These are phyloP conservation scores for Pseudozyma thailandica DNA, from an alignment of 1,284 basidiomycete genomes.

Conservation along the genomic window DNA sequence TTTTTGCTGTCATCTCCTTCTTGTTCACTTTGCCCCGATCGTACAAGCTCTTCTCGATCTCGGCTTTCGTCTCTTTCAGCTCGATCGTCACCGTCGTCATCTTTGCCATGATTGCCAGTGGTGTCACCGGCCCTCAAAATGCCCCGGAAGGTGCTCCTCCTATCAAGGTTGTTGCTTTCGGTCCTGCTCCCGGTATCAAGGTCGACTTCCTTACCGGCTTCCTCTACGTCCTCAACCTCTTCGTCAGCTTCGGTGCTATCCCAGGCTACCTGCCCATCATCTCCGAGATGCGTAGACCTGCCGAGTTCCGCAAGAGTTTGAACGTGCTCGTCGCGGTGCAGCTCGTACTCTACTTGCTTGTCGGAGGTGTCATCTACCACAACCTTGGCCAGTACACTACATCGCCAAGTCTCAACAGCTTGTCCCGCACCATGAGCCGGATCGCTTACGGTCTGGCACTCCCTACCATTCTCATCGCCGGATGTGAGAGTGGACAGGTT, in stretches of 20 bases:
- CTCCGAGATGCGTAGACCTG: conserved; percentile 60
- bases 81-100: conserved; percentile 59
- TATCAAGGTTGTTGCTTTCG: conserved; percentile 49
- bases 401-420: conserved; percentile 59
- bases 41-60: conserved; percentile 57
- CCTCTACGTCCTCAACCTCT: conserved; percentile 53
- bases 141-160: conserved; percentile 34
- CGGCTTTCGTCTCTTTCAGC: conserved; percentile 55
- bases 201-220: conserved; percentile 55
- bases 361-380: conserved; percentile 61
- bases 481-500: conserved; percentile 58
- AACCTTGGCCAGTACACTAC: conserved; percentile 61
- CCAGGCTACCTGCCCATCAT: conserved; percentile 59
- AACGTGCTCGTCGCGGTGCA: conserved; percentile 44
- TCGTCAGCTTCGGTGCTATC: conserved; percentile 55
- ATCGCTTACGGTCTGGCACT: conserved; percentile 61
- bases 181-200: conserved; percentile 43
- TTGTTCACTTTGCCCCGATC: conserved; percentile 58
- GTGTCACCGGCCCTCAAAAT: conserved; percentile 53
- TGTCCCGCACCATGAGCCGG: conserved; percentile 42
- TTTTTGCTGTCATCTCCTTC: conserved; percentile 60
- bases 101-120: conserved; percentile 61
- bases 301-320: conserved; percentile 54
- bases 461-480: conserved; percentile 60
- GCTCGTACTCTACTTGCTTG: conserved; percentile 59